A percentile compares a stretch with the other conserved stretches of the same genome.
Evolutionary conservation across 805 yeast species (phyloP).

Genomic region (Teunomyces gatunensis): DNA sequence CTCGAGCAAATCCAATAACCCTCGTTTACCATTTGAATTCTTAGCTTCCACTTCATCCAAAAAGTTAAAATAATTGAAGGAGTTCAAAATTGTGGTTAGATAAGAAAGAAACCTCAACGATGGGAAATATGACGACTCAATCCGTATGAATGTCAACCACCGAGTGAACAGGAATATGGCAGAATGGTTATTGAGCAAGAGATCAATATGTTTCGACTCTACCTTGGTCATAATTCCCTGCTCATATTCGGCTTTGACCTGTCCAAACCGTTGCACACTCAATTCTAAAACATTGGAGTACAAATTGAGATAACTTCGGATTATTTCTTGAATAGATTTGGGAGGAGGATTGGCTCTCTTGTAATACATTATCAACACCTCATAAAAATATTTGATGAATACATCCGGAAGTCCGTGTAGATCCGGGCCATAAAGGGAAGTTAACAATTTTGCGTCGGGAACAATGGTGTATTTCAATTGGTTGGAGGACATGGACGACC

Average conservation of each 20-base stretch:
- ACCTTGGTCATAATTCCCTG: constrained; percentile 4
- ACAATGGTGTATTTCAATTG: constrained; percentile 22
- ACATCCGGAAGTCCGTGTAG: constrained; percentile 8
- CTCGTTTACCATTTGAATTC: not conserved
- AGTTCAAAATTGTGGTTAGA: constrained; percentile 21
- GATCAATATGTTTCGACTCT: constrained; percentile 3
- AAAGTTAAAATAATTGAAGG: constrained; percentile 22
- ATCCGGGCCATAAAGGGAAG: constrained; percentile 15
- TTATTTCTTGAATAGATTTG: constrained; percentile 11
- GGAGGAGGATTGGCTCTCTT: constrained; percentile 12
- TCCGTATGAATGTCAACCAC: constrained; percentile 26
- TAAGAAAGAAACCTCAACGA: constrained; percentile 25
- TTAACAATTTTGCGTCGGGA: constrained; percentile 20
- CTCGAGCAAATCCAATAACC: constrained; percentile 11
- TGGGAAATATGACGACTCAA: constrained; percentile 29
- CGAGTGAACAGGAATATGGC: constrained; percentile 15
- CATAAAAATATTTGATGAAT: constrained; percentile 7
- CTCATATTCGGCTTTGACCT: not conserved
- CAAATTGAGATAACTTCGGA: constrained; percentile 16
- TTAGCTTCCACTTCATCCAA: constrained; percentile 14
- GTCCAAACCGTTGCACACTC: constrained; percentile 7
- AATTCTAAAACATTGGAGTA: constrained; percentile 13
- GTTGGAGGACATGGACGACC: constrained; percentile 22
- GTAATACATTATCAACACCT: constrained; percentile 21
- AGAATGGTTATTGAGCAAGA: constrained; percentile 15